Evolutionary conservation across 2,329 filamentous ascomycete genomes (phyloP), one percentile per base, ranked within the genome.

Genomic region (Cercospora zeae-maydis): DNA sequence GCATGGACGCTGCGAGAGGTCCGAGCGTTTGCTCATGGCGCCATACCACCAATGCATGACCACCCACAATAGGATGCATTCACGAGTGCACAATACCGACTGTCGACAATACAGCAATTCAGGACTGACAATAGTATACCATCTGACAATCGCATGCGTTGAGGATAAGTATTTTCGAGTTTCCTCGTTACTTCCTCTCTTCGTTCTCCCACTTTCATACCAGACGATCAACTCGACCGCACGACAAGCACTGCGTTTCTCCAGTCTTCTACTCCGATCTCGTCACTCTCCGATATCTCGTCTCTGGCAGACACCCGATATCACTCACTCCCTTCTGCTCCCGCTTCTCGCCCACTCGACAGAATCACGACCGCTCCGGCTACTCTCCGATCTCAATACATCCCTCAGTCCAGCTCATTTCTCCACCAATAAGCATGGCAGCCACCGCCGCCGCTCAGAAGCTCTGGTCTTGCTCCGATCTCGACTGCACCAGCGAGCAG

Each of bases 381-480:
- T 0, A 36, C 24, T 31, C 19, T n/a, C 52, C 24, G 24, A 14
- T 31, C 24, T 31, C 19, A 24, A 9, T n/a, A 9, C 31, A 30
- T 10, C 10, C 37, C 3, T 53, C 30, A 8, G 13, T 21, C 39
- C 31, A 53, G 19, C 24, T 9, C 30, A 37, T 34, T 42, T 33
- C 47, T 31, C 30, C 47, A 30, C 36, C 30, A 39, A 49, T 19
- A 37, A 52, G 24, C 62, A 58, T 37, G 37, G 19, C 49, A 34
- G 21, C 54, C 45, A 51, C 19, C 58, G 3, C 31, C 33, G 21
- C 27, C 21, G 45, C 34, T 11, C 34, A 37, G 54, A 52, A 21
- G 4, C 64, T 60, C 24, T 66, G 61, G 64, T 37, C 45, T 4
- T 69, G 65, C 58, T 63, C 61, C 27, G 64, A 67, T 47, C 61